Evolutionary conservation across 495 filamentous ascomycete species (phyloP), one percentile per base, ranked within the genome.

Genomic region (Staphylotrichum tortipilum): DNA sequence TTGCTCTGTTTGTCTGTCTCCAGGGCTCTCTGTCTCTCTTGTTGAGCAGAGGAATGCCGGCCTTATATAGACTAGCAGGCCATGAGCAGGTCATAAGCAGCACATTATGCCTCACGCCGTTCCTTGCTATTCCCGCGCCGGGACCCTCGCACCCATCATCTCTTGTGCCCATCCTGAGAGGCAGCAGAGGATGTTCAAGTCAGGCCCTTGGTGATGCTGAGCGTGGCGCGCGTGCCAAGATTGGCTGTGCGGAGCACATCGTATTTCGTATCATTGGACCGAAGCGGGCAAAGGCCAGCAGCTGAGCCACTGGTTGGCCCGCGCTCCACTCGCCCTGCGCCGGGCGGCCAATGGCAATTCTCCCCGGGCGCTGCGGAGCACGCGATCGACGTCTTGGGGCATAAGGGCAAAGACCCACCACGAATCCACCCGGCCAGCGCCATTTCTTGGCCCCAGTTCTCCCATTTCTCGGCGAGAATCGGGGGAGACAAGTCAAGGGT

Each of bases 191-290:
- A 4, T 17, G 2, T 7, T 28, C 1, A 14, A 29, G 12, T 7
- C n/a, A n/a, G n/a, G n/a, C n/a, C n/a, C n/a, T n/a, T n/a, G 23
- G 10, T 29, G 14, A 28, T 8, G 23, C 26, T 41, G 22, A 10
- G 15, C 10, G 39, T n/a, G 39, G 39, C 29, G 15, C n/a, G 19
- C 17, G 14, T 11, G 39, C 39, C 39, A 42, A 31, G 36, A 39
- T n/a, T n/a, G n/a, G n/a, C n/a, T n/a, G n/a, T n/a, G 26, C 26
- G 15, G 31, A 30, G 35, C 15, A 22, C 24, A 29, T 36, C 45
- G 45, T 48, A 48, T 39, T 48, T 48, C 45, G 45, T 48, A 39
- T 48, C 15, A 31, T 18, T 37, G 23, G 22, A 14, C 33, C 12
- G 9, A 38, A 14, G 7, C 9, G 3, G 28, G 0, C 7, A 29